Conservation (phyloP, 768 basidiomycete species). For the Trametes coccinea region DNA sequence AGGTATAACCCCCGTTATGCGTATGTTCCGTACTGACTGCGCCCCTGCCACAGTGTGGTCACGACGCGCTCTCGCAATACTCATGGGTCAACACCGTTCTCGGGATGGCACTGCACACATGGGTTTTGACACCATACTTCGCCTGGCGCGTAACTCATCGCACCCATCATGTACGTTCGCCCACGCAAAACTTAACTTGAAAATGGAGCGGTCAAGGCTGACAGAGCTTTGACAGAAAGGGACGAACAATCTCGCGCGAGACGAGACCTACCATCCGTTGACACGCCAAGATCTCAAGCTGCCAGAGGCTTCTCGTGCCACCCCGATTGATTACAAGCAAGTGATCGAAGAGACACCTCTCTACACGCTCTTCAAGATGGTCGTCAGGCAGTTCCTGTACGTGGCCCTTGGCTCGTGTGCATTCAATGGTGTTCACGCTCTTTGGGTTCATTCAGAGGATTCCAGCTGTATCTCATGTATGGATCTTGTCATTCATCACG, state of each 20-base stretch:
- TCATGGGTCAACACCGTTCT: conserved; percentile 39
- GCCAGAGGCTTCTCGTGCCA: conserved; percentile 20
- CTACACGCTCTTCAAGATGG: conserved; percentile 47
- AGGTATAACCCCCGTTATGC: conserved; percentile 30
- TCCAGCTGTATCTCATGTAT: conserved; percentile 29
- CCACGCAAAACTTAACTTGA: too few species aligned
- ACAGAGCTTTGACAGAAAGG: conserved; percentile 19
- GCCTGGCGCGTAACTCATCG: conserved; percentile 30
- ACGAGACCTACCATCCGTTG: conserved; percentile 29
- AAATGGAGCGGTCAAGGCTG: background rate
- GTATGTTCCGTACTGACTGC: background rate
- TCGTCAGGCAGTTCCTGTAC: conserved; percentile 48
- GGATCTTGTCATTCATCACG: background rate
- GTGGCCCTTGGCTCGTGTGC: background rate
- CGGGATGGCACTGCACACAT: conserved; percentile 46
- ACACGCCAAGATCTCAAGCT: conserved; percentile 25
- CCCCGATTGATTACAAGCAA: conserved; percentile 28
- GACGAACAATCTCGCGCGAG: conserved; percentile 26
- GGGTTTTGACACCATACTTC: conserved; percentile 29
- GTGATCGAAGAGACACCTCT: conserved; percentile 29
- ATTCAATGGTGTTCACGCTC: too few species aligned
- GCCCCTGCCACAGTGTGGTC: conserved; percentile 43
- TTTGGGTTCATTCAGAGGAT: conserved; percentile 16
- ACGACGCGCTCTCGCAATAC: conserved; percentile 47
- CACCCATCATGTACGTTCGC: conserved; percentile 26